Base-by-base conservation (phyloP, 352 stramenopile species). In the Globisporangium recalcitrans region DNA sequence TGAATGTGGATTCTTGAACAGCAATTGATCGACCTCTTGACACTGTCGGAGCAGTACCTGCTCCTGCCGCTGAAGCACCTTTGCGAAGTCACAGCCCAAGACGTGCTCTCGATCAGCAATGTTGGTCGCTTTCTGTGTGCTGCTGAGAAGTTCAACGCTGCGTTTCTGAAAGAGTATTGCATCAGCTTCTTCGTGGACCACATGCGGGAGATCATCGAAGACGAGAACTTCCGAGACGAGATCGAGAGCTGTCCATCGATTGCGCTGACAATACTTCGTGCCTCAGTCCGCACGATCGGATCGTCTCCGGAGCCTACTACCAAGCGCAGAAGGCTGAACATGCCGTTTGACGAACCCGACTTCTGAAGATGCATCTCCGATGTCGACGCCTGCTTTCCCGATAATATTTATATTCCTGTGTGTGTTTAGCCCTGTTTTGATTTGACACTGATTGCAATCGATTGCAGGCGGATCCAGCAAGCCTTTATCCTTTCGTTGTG, bases 1-100 rank as follows among this genome's bases (percentile, higher is more conserved):
- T 21, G 21, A 19, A 21, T 44, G 46, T 49, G 38, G 51, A 53
- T 52, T 22, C 53, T 65, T 44, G 11, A 73, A 11, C 51, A 95
- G 86, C 82, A 95, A 95, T 64, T 95, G 52, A 87, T 95, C 51
- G 84, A 95, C 46, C 65, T 95, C 48, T 60, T 95, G 60, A 90
- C 81, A 19, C 63, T 95, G 10, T 80, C 84, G 34, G 86, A 95
- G 54, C 82, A 95, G 61, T 95, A 93, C 49, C 63, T 95, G 31
- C 69, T 95, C 11, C 67, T 84, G 46, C 76, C 80, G 27, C 66
- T 93, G 24, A 91, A 92, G 55, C 77, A 92, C 14, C 65, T 90
- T 16, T 95, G 86, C 49, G 86, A 95, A 60, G 69, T 91, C 16
- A 76, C 85, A 42, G 82, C 86, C 27, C 72, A 83, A 38, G 79